These are phyloP conservation scores for Meredithiella fracta DNA, from an alignment of 2,329 filamentous ascomycete genomes.

Conservation along the genomic window DNA sequence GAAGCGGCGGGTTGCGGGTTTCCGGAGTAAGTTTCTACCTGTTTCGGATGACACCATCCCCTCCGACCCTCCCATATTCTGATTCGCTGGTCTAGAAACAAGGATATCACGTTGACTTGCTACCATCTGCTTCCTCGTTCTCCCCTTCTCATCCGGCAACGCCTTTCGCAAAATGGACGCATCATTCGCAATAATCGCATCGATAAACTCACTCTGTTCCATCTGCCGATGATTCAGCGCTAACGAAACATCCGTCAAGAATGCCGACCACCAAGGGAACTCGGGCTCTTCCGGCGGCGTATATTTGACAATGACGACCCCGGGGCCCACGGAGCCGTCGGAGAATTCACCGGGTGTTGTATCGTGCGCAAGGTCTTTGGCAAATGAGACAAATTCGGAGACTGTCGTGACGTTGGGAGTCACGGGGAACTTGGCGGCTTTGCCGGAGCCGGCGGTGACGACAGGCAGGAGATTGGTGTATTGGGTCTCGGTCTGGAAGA, in stretches of 20 bases:
- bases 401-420: slow-evolving; percentile 46
- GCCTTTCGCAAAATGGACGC: slow-evolving; percentile 53
- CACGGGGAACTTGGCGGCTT: slow-evolving; percentile 53
- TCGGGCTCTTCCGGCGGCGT: slow-evolving; percentile 37
- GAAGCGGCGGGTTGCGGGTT: slow-evolving; percentile 41
- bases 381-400: slow-evolving; percentile 61
- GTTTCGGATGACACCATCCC: not conserved
- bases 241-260: slow-evolving; percentile 53
- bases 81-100: not conserved
- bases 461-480: slow-evolving; percentile 58
- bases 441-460: slow-evolving; percentile 67
- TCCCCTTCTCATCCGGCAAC: slow-evolving; percentile 31
- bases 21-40: slow-evolving; percentile 20
- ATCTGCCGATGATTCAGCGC: slow-evolving; percentile 67
- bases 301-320: slow-evolving; percentile 65
- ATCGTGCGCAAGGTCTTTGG: slow-evolving; percentile 57
- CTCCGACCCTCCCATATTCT: not conserved
- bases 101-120: not conserved
- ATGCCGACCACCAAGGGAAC: slow-evolving; percentile 49
- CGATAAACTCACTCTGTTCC: slow-evolving; percentile 80
- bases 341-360: slow-evolving; percentile 52
- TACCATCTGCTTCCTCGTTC: not conserved
- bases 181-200: slow-evolving; percentile 72
- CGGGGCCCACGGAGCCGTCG: slow-evolving; percentile 46
- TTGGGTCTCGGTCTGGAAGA: slow-evolving; percentile 66